Percentiles rank a stretch among this genome's conserved stretches.
Conservation (phyloP, 2,329 filamentous ascomycete genomes). For the Fusarium veterinarium region DNA sequence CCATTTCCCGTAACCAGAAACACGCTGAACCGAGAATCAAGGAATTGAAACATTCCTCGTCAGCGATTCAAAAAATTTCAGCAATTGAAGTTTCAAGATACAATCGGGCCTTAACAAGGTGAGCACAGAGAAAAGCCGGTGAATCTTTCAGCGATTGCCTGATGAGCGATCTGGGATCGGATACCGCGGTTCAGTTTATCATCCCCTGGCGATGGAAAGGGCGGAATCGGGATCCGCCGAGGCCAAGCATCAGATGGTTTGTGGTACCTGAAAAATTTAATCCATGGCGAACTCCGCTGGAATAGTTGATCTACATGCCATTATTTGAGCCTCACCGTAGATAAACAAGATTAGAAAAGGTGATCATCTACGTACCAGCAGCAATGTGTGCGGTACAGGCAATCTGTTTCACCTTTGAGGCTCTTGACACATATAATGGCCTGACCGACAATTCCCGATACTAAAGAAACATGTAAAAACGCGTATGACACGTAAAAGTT, state of each 20-base stretch:
- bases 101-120: conserved; percentile 19
- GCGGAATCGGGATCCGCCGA: conserved; percentile 21
- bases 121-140: neutral
- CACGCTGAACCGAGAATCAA: neutral
- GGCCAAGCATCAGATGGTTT: conserved; percentile 27
- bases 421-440: neutral
- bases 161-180: conserved; percentile 23
- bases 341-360: neutral
- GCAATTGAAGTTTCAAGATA: neutral
- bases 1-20: neutral
- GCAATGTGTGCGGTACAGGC: neutral
- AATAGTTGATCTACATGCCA: neutral
- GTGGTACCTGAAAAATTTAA: conserved; percentile 1
- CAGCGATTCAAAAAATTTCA: neutral
- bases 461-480: neutral
- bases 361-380: neutral
- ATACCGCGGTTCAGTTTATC: conserved; percentile 16
- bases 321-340: neutral
- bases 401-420: neutral
- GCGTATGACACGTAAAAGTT: neutral
- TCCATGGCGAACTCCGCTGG: conserved; percentile 7
- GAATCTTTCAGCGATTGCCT: conserved; percentile 11
- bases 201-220: neutral
- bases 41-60: neutral
- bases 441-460: neutral